Percentiles rank a stretch among this genome's conserved stretches.
Conservation (phyloP, 768 basidiomycete genomes). For the Agrocybe praecox region DNA sequence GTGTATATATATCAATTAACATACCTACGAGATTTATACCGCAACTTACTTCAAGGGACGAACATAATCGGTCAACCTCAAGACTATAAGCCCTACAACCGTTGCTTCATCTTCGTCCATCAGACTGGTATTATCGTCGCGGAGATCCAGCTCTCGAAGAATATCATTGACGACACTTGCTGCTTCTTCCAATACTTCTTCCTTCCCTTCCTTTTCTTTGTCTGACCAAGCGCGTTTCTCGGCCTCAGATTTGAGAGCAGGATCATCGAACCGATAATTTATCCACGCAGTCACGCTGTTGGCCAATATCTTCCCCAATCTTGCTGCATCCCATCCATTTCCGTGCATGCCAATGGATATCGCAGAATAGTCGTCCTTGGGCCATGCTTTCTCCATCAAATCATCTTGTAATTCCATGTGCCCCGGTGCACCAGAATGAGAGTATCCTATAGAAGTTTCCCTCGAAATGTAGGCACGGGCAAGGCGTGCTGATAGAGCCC, state of each 20-base stretch:
- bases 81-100: slow-evolving; percentile 64
- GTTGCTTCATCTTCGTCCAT: slow-evolving; percentile 71
- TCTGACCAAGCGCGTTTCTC: slow-evolving; percentile 18
- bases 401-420: slow-evolving; percentile 63
- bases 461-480: slow-evolving; percentile 68
- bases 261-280: slow-evolving; percentile 30
- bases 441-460: slow-evolving; percentile 52
- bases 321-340: slow-evolving; percentile 67
- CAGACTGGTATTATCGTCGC: slow-evolving; percentile 51
- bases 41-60: slow-evolving; percentile 56
- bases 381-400: slow-evolving; percentile 74
- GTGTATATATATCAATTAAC: neutral
- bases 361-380: slow-evolving; percentile 54
- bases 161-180: slow-evolving; percentile 73
- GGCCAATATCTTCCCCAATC: slow-evolving; percentile 55
- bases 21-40: neutral
- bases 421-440: slow-evolving; percentile 60
- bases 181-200: slow-evolving; percentile 68
- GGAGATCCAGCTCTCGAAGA: slow-evolving; percentile 69
- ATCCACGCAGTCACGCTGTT: slow-evolving; percentile 66
- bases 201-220: slow-evolving; percentile 37
- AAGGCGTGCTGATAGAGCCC: slow-evolving; percentile 59
- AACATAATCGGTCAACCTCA: slow-evolving; percentile 60
- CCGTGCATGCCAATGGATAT: slow-evolving; percentile 27
- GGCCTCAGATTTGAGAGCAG: slow-evolving; percentile 22